Conservation (phyloP, 768 basidiomycete species). For the Fistulinella prunicolor region DNA sequence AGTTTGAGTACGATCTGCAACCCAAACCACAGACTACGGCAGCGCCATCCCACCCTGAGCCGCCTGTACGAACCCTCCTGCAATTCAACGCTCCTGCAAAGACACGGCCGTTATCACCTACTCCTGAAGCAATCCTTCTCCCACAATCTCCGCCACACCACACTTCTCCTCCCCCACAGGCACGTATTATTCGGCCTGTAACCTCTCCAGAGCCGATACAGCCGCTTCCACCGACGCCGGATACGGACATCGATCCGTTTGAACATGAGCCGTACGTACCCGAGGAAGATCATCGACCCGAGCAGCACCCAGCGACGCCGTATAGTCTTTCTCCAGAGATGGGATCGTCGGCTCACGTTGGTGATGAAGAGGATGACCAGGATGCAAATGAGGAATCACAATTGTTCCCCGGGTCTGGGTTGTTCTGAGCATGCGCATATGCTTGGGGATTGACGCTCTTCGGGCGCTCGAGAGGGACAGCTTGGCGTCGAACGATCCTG, state of each 20-base stretch:
- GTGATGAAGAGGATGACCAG: conserved; percentile 21
- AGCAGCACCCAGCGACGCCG: conserved; percentile 20
- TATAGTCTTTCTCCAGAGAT: conserved; percentile 28
- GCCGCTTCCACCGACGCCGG: conserved; percentile 20
- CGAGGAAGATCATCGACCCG: conserved; percentile 20
- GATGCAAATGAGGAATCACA: conserved; percentile 34
- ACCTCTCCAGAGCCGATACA: conserved; percentile 16
- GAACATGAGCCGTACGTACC: conserved; percentile 27
- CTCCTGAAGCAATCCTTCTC: conserved; percentile 10
- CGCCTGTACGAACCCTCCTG: conserved; percentile 4
- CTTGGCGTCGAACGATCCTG: too few species aligned
- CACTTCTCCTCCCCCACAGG: too few species aligned
- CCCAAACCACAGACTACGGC: conserved; percentile 11
- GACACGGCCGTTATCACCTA: conserved; percentile 12
- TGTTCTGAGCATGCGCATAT: conserved; percentile 38
- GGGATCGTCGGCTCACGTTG: too few species aligned
- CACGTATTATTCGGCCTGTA: conserved; percentile 5
- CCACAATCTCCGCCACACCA: conserved; percentile 9
- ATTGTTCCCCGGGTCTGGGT: conserved; percentile 43
- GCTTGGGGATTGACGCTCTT: too few species aligned
- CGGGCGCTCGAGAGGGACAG: too few species aligned
- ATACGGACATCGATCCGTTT: conserved; percentile 34
- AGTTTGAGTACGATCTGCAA: conserved; percentile 43
- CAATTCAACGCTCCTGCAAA: conserved; percentile 11
- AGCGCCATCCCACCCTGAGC: conserved; percentile 16